Conservation (phyloP, 495 filamentous ascomycete genomes). For the Geoglossum glabrum region DNA sequence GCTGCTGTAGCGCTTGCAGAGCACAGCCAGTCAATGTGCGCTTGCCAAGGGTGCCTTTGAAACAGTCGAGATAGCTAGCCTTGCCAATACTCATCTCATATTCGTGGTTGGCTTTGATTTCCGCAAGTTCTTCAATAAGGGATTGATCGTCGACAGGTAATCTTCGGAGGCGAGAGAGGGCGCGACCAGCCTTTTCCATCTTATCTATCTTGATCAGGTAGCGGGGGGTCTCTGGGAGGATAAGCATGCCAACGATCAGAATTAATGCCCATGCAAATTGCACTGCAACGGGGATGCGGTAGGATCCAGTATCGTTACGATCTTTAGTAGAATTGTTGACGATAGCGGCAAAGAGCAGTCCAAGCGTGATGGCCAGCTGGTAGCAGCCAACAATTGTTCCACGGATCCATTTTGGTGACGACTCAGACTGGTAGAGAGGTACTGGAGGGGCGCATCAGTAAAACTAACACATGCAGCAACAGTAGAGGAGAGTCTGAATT, state of each 20-base stretch:
- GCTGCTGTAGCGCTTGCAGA: conserved; percentile 38
- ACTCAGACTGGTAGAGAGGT: conserved; percentile 10
- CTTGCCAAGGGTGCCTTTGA: conserved; percentile 23
- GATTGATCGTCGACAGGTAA: conserved; percentile 6
- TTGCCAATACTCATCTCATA: conserved; percentile 8
- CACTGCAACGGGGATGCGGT: conserved; percentile 10
- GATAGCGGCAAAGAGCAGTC: conserved; percentile 7
- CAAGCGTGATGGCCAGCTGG: conserved; percentile 10
- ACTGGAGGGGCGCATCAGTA: background rate
- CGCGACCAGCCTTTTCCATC: conserved; percentile 5
- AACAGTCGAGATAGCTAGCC: conserved; percentile 9
- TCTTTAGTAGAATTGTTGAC: conserved; percentile 10
- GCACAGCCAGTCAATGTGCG: conserved; percentile 34
- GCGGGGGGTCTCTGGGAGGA: conserved; percentile 9
- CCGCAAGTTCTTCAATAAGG: conserved; percentile 9
- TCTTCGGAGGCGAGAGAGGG: conserved; percentile 6
- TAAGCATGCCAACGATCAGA: conserved; percentile 7
- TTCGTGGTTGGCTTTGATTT: conserved; percentile 10
- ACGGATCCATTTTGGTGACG: conserved; percentile 9
- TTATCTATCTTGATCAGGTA: conserved; percentile 8
- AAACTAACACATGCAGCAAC: background rate
- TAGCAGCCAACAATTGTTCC: conserved; percentile 8
- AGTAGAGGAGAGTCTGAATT: background rate
- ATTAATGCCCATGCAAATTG: conserved; percentile 10
- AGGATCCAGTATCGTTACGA: conserved; percentile 8